phyloP scores from a whole-genome alignment of 2,329 filamentous ascomycete genomes.

The Neonectria magnoliae region DNA sequence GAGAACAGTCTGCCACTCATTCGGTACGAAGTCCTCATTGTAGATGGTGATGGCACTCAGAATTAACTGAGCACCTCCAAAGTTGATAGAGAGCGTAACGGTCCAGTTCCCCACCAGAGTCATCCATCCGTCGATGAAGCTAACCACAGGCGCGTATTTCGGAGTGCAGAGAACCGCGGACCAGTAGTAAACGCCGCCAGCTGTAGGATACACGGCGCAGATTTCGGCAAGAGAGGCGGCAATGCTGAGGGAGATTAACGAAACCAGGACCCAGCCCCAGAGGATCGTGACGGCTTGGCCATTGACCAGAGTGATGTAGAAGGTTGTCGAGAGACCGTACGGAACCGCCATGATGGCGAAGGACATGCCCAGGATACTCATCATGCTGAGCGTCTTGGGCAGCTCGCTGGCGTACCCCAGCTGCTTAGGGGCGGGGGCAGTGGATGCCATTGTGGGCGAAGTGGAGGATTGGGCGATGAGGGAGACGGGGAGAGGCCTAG shows the following conservation, averaged over 20 bases:
- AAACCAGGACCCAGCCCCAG: constrained; percentile 73
- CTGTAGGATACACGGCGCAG: constrained; percentile 69
- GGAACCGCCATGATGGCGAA: constrained; percentile 62
- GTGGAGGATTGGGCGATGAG: not conserved
- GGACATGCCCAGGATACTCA: constrained; percentile 58
- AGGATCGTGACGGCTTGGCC: constrained; percentile 77
- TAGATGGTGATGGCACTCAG: constrained; percentile 72
- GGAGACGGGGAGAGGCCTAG: not conserved
- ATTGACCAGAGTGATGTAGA: constrained; percentile 66
- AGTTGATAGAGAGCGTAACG: constrained; percentile 73
- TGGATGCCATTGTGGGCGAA: constrained; percentile 22
- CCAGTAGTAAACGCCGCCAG: constrained; percentile 77
- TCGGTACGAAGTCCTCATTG: constrained; percentile 65
- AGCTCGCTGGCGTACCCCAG: constrained; percentile 61
- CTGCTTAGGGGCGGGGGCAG: constrained; percentile 30
- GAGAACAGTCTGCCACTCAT: constrained; percentile 77
- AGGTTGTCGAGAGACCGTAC: constrained; percentile 59
- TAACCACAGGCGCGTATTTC: constrained; percentile 69
- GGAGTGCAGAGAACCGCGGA: constrained; percentile 71
- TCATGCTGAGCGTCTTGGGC: constrained; percentile 58
- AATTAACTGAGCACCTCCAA: constrained; percentile 74
- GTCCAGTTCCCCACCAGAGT: constrained; percentile 77
- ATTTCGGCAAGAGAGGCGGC: constrained; percentile 79
- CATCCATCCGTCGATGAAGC: constrained; percentile 79
- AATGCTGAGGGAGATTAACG: constrained; percentile 75